A percentile compares a stretch with the other conserved stretches of the same genome.
phyloP scores from a whole-genome alignment of 345 rosid genomes.

The Bruguiera sexangula region DNA sequence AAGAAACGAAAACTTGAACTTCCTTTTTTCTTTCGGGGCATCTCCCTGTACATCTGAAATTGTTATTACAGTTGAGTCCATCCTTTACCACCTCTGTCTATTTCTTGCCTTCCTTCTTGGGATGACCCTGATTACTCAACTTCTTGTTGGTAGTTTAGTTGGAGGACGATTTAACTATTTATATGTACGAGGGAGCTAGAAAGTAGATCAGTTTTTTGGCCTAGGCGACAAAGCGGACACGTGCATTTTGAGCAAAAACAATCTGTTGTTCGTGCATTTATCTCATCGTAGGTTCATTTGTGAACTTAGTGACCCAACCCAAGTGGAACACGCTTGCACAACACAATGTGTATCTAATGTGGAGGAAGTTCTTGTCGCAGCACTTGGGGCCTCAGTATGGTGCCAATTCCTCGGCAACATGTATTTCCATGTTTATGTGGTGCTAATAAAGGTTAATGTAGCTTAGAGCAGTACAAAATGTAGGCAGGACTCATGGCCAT shows the following conservation, averaged over 20 bases:
- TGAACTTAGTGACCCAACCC: constrained; percentile 22
- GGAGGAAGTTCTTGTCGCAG: constrained; percentile 29
- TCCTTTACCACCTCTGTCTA: not conserved
- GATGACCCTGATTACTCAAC: no score
- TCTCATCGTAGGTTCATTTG: not conserved
- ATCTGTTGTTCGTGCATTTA: not conserved
- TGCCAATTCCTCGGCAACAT: no score
- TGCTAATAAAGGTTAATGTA: no score
- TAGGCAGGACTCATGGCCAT: no score
- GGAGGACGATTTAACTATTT: constrained; percentile 10
- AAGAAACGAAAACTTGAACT: not conserved
- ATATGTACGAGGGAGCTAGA: constrained; percentile 9
- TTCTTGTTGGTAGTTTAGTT: constrained; percentile 5
- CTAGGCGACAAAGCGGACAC: constrained; percentile 22
- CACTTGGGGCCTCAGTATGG: not conserved
- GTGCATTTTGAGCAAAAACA: not conserved
- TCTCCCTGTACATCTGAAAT: constrained; percentile 30
- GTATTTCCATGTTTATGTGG: no score
- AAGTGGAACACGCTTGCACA: constrained; percentile 53
- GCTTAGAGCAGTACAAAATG: no score
- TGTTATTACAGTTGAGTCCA: constrained; percentile 41
- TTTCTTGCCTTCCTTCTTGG: not conserved
- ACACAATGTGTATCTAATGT: constrained; percentile 18
- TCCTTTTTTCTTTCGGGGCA: constrained; percentile 13
- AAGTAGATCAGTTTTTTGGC: not conserved